Percentiles rank a stretch among this genome's conserved stretches.
Evolutionary conservation across 2,329 filamentous ascomycete genomes (phyloP).

Genomic region (Remersonia thermophila): DNA sequence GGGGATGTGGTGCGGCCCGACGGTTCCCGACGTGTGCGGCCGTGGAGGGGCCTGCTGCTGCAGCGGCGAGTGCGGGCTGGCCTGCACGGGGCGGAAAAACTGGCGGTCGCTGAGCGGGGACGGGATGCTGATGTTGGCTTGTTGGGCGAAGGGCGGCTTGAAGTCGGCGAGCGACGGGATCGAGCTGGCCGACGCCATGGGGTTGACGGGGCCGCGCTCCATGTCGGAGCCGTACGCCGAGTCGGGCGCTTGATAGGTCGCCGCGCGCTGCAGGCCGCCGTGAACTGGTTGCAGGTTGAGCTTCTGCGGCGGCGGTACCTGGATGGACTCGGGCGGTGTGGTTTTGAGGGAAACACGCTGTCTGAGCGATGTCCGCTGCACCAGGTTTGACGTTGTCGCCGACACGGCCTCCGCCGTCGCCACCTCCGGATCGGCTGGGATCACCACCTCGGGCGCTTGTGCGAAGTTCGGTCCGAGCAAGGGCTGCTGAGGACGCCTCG

Average conservation of each 20-base stretch:
- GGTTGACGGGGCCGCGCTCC: conserved; percentile 28
- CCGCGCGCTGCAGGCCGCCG: too few species aligned
- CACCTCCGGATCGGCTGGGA: conserved; percentile 6
- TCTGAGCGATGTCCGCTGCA: conserved; percentile 35
- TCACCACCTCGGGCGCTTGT: conserved; percentile 9
- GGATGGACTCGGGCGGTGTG: conserved; percentile 40
- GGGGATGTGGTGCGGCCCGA: conserved; percentile 18
- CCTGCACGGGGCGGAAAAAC: conserved; percentile 49
- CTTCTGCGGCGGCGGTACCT: conserved; percentile 34
- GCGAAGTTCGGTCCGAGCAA: conserved; percentile 5
- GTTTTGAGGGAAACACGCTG: conserved; percentile 43
- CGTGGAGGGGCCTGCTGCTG: conserved; percentile 32
- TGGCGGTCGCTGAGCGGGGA: conserved; percentile 43
- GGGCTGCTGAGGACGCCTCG: not conserved
- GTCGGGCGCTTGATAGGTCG: conserved; percentile 28
- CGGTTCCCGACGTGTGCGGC: conserved; percentile 39
- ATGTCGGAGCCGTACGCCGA: conserved; percentile 37
- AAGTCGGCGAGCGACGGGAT: conserved; percentile 20
- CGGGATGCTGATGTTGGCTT: conserved; percentile 24
- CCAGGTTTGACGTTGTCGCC: not conserved
- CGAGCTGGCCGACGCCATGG: conserved; percentile 22
- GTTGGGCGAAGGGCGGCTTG: conserved; percentile 26
- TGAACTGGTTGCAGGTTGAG: conserved; percentile 20
- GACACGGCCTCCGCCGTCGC: not conserved
- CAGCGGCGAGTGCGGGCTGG: conserved; percentile 50